Evolutionary conservation across 768 basidiomycete genomes (phyloP), one percentile per base, ranked within the genome.

Genomic region (Cyathus striatus): DNA sequence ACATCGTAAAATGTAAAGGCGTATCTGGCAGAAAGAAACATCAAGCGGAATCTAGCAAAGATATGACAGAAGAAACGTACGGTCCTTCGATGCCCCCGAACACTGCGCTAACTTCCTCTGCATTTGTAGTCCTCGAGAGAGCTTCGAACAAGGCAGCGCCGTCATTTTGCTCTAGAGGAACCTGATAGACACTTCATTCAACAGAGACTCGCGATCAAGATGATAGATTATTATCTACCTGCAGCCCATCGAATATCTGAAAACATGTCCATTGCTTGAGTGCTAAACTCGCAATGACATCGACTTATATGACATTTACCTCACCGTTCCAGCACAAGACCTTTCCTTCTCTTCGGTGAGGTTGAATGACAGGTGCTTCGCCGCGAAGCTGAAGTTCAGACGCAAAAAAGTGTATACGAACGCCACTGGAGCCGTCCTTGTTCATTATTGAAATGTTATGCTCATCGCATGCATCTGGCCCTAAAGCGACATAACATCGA

Each of bases 301-400:
- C n/a, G n/a, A n/a, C 9, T 27, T 22, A 44, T 9, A 39, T 20
- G n/a, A 17, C 21, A 49, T 44, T 23, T 43, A 83, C 88, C 69
- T 93, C 87, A 47, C 91, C 90, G 54, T 90, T 91, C 86, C 86
- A 93, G 54, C 88, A 90, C 21, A 93, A 61, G 3, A 88, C 55
- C 54, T 83, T 72, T 5, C 75, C 79, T 12, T 66, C 68, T 24
- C 61, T 49, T 12, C 62, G 53, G 56, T 91, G 88, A 21, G 91
- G 91, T 57, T 94, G 91, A 2, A 70, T 59, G 13, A 90, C 60
- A 1, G 69, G 68, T 7, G 62, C 51, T 6, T 55, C 52, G 1
- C 91, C 91, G 47, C 91, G 70, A 39, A 94, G 61, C 42, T 77
- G 74, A 41, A 94, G 72, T 54, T 91, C 87, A 0, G 89, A 89